A percentile compares a stretch with the other conserved stretches of the same genome.
Evolutionary conservation across 805 yeast species (phyloP).

Genomic region (Wickerhamiella occidentalis): DNA sequence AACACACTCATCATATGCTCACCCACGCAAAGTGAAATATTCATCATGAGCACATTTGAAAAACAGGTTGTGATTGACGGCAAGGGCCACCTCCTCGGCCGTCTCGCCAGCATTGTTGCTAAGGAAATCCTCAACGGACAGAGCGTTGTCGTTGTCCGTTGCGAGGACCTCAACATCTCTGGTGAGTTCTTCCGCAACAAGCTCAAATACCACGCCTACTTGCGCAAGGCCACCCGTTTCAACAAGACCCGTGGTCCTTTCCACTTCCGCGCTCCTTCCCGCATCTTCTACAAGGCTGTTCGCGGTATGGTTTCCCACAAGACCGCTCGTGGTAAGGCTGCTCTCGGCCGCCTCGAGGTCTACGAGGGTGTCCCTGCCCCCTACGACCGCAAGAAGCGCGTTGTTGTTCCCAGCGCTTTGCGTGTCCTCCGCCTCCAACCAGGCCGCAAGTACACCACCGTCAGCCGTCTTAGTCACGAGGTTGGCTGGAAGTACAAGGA

Average conservation of each 20-base stretch:
- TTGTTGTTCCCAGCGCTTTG: constrained; percentile 98
- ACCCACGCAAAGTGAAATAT: constrained; percentile 11
- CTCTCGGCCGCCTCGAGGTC: constrained; percentile 97
- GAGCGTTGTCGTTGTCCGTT: constrained; percentile 93
- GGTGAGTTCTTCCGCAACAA: constrained; percentile 99
- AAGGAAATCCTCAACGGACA: constrained; percentile 98
- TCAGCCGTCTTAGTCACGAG: constrained; percentile 88
- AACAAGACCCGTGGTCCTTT: constrained; percentile 99
- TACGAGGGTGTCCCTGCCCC: constrained; percentile 99
- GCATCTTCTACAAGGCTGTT: constrained; percentile 98
- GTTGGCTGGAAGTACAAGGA: constrained; percentile 99
- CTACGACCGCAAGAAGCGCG: constrained; percentile 99
- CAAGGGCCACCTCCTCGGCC: constrained; percentile 99
- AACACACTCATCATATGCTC: constrained; percentile 11
- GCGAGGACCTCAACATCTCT: constrained; percentile 94
- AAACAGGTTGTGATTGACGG: constrained; percentile 76
- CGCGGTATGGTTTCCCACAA: constrained; percentile 99
- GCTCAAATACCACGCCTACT: constrained; percentile 99
- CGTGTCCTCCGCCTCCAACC: constrained; percentile 98
- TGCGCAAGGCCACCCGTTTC: constrained; percentile 98
- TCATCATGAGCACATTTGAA: constrained; percentile 69
- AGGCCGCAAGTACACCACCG: constrained; percentile 99
- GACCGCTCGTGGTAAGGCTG: constrained; percentile 99
- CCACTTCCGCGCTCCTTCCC: constrained; percentile 99
- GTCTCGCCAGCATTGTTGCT: constrained; percentile 97